A percentile compares a stretch with the other conserved stretches of the same genome.
These are phyloP conservation scores for Acacia concinna DNA, from an alignment of 331 rosid genomes.

Conservation along the genomic window DNA sequence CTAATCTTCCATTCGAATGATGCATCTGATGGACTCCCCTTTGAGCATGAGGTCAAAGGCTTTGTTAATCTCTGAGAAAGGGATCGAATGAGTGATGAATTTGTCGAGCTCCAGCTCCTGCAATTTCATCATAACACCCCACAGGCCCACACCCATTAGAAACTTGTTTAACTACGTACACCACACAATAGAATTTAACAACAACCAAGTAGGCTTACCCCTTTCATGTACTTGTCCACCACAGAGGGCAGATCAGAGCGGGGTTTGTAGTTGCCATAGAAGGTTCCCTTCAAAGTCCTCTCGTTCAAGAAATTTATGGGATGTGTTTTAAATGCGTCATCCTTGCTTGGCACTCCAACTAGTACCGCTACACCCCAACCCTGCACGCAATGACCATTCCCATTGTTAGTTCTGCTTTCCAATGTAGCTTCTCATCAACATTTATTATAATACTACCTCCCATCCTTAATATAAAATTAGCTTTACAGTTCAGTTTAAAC, in stretches of 20 bases:
- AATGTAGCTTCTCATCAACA: neutral
- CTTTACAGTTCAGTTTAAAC: too few relatives aligned
- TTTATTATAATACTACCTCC: slow-evolving; percentile 15
- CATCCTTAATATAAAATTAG: too few relatives aligned
- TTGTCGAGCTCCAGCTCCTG: slow-evolving; percentile 88
- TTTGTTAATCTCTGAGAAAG: slow-evolving; percentile 84
- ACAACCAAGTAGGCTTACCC: slow-evolving; percentile 42
- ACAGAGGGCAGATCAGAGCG: slow-evolving; percentile 74
- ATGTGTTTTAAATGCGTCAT: slow-evolving; percentile 58
- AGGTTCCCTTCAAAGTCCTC: slow-evolving; percentile 94
- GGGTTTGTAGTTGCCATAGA: slow-evolving; percentile 91
- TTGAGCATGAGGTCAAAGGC: slow-evolving; percentile 78
- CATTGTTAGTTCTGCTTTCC: neutral
- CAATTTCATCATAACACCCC: slow-evolving; percentile 4
- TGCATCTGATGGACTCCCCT: slow-evolving; percentile 74
- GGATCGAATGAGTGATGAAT: slow-evolving; percentile 72
- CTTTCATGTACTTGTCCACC: slow-evolving; percentile 80
- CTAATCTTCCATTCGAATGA: slow-evolving; percentile 63
- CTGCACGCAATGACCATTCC: slow-evolving; percentile 20
- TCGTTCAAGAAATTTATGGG: slow-evolving; percentile 68
- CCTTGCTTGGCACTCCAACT: slow-evolving; percentile 71
- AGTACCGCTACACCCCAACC: slow-evolving; percentile 85
- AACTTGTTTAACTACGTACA: neutral
- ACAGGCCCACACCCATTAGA: too few relatives aligned
- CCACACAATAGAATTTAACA: neutral